A percentile compares a stretch with the other conserved stretches of the same genome.
Evolutionary conservation across 257 asterid species (phyloP).

Genomic region (Plantago major): DNA sequence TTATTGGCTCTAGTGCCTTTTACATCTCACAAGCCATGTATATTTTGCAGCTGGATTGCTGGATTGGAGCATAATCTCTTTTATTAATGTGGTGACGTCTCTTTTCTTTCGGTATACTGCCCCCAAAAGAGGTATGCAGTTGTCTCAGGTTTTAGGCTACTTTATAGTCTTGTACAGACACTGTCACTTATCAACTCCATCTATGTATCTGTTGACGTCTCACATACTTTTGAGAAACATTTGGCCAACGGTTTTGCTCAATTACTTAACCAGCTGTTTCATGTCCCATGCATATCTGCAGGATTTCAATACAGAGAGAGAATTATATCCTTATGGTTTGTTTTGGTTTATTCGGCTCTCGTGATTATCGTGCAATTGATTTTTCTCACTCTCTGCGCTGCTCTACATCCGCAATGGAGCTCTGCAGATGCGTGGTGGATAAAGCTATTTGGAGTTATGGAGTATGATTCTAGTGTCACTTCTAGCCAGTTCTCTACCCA

Average conservation of each 20-base stretch:
- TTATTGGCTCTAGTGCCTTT: no score
- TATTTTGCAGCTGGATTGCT: constrained; percentile 61
- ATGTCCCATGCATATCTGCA: constrained; percentile 25
- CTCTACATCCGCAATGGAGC: constrained; percentile 43
- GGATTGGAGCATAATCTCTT: constrained; percentile 77
- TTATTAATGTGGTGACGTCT: constrained; percentile 63
- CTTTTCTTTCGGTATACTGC: constrained; percentile 55
- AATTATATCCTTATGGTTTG: constrained; percentile 54
- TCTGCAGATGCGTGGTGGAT: constrained; percentile 68
- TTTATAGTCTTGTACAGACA: constrained; percentile 11
- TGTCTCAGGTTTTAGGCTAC: constrained; percentile 21
- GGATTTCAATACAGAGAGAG: constrained; percentile 62
- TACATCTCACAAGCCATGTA: background rate
- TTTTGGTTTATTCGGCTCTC: constrained; percentile 45
- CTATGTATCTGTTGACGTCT: constrained; percentile 6
- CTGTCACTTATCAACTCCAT: constrained; percentile 4
- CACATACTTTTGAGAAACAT: constrained; percentile 5
- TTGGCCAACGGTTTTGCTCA: background rate
- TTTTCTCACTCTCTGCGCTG: constrained; percentile 43
- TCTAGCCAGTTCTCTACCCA: no score
- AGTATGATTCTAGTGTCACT: constrained; percentile 35
- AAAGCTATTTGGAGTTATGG: constrained; percentile 64
- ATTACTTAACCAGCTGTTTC: constrained; percentile 4
- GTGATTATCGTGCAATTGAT: constrained; percentile 45
- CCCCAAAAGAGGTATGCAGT: constrained; percentile 58